Evolutionary conservation across 1,139 yeast genomes (phyloP).

Genomic region (Candida dubliniensis): DNA sequence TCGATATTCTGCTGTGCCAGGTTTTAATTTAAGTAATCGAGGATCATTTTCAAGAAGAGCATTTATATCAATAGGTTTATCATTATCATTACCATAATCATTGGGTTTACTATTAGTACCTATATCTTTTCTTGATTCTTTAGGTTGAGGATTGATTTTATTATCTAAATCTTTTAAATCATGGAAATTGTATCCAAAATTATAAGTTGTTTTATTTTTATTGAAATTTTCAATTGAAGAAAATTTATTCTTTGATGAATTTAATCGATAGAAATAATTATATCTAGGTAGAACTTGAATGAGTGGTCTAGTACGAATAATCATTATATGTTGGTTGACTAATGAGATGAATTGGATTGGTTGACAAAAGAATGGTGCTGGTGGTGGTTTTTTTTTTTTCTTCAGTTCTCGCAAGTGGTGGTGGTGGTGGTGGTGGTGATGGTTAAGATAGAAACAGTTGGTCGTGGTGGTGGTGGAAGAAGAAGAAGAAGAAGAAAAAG

Average conservation of each 20-base stretch:
- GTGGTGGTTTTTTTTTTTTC: too few species aligned
- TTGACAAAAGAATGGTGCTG: background rate
- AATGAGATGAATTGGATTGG: background rate
- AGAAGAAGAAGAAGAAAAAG: too few species aligned
- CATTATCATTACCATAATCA: conserved; percentile 19
- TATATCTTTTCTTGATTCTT: conserved; percentile 9
- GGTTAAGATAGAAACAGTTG: background rate
- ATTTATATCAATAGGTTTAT: conserved; percentile 22
- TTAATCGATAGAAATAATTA: background rate
- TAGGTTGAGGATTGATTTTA: conserved; percentile 11
- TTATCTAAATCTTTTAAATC: conserved; percentile 25
- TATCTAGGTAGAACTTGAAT: background rate
- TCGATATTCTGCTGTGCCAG: conserved; percentile 42
- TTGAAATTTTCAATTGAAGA: conserved; percentile 41
- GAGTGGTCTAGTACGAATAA: background rate
- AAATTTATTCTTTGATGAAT: conserved; percentile 10
- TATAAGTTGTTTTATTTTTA: conserved; percentile 35
- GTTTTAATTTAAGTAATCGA: conserved; percentile 27
- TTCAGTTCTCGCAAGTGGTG: background rate
- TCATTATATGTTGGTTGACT: conserved; percentile 1
- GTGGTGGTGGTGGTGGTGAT: background rate
- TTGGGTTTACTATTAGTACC: conserved; percentile 19
- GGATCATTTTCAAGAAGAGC: conserved; percentile 34
- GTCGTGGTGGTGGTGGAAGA: background rate
- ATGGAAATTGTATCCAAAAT: conserved; percentile 34